Conservation (phyloP, 179 eudicot species). For the Camellia oleifera region DNA sequence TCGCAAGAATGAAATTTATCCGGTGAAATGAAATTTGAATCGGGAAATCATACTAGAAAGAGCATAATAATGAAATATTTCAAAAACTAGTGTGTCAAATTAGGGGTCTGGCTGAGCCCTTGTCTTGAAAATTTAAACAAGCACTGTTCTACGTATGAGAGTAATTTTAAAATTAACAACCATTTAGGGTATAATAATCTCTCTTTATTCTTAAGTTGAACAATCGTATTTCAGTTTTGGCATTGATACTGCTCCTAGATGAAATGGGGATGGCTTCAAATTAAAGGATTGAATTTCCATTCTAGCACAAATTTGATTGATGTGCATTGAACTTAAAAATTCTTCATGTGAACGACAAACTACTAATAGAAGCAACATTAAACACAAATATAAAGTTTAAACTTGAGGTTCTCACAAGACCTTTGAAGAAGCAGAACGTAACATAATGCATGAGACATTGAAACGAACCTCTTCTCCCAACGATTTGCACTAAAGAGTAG, state of each 20-base stretch:
- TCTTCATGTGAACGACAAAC: background rate
- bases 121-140: background rate
- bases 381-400: background rate
- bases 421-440: background rate
- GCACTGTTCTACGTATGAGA: background rate
- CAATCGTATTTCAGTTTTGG: no score
- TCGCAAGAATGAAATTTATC: no score
- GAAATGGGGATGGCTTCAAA: no score
- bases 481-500: slow-evolving; percentile 92
- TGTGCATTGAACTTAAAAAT: background rate
- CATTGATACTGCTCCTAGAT: no score
- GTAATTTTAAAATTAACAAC: no score
- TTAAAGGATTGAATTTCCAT: background rate
- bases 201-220: no score
- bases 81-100: background rate
- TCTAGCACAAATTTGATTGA: no score
- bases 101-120: background rate
- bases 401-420: background rate
- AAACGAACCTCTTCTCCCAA: slow-evolving; percentile 87
- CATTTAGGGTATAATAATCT: no score
- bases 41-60: no score
- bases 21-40: no score
- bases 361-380: background rate
- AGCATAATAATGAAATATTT: no score
- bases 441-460: background rate